Base-by-base conservation (phyloP, 2,329 filamentous ascomycete genomes). In the Cladophialophora exuberans region DNA sequence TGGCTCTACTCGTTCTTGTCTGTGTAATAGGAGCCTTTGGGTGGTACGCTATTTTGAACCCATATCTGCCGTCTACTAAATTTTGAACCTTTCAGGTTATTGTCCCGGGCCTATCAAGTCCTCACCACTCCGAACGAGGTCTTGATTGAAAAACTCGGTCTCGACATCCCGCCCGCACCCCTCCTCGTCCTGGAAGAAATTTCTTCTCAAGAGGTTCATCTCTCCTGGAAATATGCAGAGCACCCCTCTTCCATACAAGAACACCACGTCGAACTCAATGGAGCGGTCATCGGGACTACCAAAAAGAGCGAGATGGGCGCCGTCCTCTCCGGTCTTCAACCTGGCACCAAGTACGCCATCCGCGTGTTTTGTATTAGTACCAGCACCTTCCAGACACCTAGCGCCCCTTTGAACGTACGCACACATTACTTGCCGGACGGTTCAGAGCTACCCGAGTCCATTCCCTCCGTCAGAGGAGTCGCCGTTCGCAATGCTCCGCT, bases 251-350 rank as follows among this genome's bases (percentile, higher is more conserved):
- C 88, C 2, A 88, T 95, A 50, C 82, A 90, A 49, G 95, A 92
- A 73, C 94, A 96, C 69, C 82, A 93, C 41, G 90, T 99, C 48
- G 90, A 96, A 70, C 86, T 99, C 62, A 97, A 99, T 72, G 93
- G 93, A 36, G 86, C 93, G 38, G 60, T 68, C 90, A 89, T 97
- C 62, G 94, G 92, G 65, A 90, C 96, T 67, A 90, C 92, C 39
- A 86, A 84, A 61, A 84, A 85, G 64, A 82, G 84, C 62, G 90
- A 96, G 70, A 90, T 88, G 0, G 89, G 90, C n/a, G 91, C 97
- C 49, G 92, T 89, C 41, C 91, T 99, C 52, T 91, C 88, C 26
- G 90, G 92, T 33, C 79, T 99, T 6, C 86, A 88, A 65, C 91
- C 94, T 0, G 86, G 88, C 62, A 89, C 89, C 66, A 95, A 92